Conservation (phyloP, 1,284 basidiomycete genomes). For the Austropuccinia psidii region DNA sequence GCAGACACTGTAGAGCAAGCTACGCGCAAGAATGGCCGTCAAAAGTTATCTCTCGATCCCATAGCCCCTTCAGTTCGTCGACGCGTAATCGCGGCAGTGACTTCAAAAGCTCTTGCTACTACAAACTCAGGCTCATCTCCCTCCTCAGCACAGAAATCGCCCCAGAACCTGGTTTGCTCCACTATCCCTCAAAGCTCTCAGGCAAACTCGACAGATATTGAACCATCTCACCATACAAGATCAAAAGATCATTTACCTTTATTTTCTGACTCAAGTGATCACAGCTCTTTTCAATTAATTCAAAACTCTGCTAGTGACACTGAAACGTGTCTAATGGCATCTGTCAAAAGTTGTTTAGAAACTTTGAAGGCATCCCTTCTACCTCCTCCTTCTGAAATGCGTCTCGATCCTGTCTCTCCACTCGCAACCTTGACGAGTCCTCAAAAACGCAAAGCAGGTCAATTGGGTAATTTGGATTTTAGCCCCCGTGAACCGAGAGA, state of each 20-base stretch:
- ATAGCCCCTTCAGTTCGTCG: not conserved
- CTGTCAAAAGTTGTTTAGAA: not conserved
- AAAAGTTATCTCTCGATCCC: slow-evolving; percentile 22
- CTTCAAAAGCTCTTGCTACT: not conserved
- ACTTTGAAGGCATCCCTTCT: slow-evolving; percentile 31
- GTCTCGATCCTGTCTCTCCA: slow-evolving; percentile 31
- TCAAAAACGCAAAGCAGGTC: slow-evolving; percentile 16
- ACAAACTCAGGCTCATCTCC: not conserved
- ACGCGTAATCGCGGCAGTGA: not conserved
- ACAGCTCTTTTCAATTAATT: not conserved
- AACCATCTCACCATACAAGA: not conserved
- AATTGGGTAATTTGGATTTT: slow-evolving; percentile 18
- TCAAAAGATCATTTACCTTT: not conserved
- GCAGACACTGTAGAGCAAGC: slow-evolving; percentile 28
- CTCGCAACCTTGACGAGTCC: slow-evolving; percentile 25
- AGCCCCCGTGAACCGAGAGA: slow-evolving; percentile 30
- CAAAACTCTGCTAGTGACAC: not conserved
- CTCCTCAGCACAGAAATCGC: not conserved
- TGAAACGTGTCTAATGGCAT: slow-evolving; percentile 7
- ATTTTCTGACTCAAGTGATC: not conserved
- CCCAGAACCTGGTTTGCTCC: not conserved
- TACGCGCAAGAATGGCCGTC: slow-evolving; percentile 18
- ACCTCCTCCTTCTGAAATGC: slow-evolving; percentile 27
- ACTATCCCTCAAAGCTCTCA: not conserved
- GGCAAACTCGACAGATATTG: not conserved